These are phyloP conservation scores for Penicillium brasilianum DNA, from an alignment of 2,329 filamentous ascomycete genomes.

Conservation along the genomic window DNA sequence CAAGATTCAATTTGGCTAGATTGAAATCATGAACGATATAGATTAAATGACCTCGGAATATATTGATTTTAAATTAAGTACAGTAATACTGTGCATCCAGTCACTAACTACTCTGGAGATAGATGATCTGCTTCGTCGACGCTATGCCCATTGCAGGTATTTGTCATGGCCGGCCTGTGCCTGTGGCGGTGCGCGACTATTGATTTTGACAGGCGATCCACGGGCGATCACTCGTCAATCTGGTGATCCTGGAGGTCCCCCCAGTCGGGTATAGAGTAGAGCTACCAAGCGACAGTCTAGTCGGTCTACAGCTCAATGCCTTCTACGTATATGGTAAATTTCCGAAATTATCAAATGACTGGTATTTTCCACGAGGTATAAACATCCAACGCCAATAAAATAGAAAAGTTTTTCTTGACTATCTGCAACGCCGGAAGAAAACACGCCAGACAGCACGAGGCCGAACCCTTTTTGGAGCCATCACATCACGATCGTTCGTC, in stretches of 20 bases:
- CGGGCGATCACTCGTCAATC: constrained; percentile 21
- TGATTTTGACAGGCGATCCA: constrained; percentile 29
- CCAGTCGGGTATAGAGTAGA: constrained; percentile 6
- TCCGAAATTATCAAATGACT: constrained; percentile 3
- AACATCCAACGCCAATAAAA: not conserved
- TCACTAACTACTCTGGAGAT: too few species aligned
- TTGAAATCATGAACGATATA: not conserved
- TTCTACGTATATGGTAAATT: not conserved
- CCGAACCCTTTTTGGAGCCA: constrained; percentile 9
- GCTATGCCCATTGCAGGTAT: constrained; percentile 18
- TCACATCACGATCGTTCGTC: constrained; percentile 1
- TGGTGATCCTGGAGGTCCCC: not conserved
- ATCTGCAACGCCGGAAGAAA: constrained; percentile 7
- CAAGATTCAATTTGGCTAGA: not conserved
- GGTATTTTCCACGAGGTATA: not conserved
- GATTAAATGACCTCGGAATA: not conserved
- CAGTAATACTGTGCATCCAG: too few species aligned
- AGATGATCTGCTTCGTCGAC: not conserved
- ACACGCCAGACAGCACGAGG: constrained; percentile 12
- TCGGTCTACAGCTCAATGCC: not conserved
- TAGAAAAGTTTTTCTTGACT: not conserved
- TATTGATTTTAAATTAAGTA: too few species aligned
- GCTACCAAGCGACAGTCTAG: not conserved
- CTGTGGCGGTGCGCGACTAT: constrained; percentile 34
- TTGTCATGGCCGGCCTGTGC: constrained; percentile 29